These are phyloP conservation scores for Neurospora cerealis DNA, from an alignment of 495 filamentous ascomycete species.

Conservation along the genomic window DNA sequence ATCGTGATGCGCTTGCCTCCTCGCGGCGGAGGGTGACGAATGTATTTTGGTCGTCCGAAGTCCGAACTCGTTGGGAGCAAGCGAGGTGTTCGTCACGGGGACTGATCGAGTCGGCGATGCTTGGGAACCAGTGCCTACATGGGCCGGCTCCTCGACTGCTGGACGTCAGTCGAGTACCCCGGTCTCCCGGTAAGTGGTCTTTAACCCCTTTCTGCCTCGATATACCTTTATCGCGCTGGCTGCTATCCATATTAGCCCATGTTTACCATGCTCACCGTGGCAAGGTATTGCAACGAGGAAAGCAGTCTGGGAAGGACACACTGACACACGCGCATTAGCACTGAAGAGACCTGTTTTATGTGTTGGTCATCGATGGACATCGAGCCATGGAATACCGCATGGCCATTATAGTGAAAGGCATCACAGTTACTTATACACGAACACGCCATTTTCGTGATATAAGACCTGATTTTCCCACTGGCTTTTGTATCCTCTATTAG, in stretches of 20 bases:
- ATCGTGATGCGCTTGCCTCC: not conserved
- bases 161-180: too few relatives aligned
- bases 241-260: too few relatives aligned
- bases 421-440: too few relatives aligned
- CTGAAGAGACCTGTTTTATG: not conserved
- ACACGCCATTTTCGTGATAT: not conserved
- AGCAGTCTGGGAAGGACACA: too few relatives aligned
- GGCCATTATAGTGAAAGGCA: not conserved
- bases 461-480: not conserved
- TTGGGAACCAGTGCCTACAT: too few relatives aligned
- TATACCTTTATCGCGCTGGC: too few relatives aligned
- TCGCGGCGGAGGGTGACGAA: not conserved
- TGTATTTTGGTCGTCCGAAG: not conserved
- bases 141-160: too few relatives aligned
- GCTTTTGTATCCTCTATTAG: not conserved
- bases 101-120: not conserved
- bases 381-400: not conserved
- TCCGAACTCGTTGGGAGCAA: not conserved
- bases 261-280: not conserved
- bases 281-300: not conserved
- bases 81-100: not conserved
- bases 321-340: not conserved
- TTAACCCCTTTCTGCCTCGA: too few relatives aligned
- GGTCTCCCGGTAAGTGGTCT: too few relatives aligned
- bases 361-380: not conserved